Conservation (phyloP, 2,329 filamentous ascomycete species). For the Pseudophaeomoniella oleicola region DNA sequence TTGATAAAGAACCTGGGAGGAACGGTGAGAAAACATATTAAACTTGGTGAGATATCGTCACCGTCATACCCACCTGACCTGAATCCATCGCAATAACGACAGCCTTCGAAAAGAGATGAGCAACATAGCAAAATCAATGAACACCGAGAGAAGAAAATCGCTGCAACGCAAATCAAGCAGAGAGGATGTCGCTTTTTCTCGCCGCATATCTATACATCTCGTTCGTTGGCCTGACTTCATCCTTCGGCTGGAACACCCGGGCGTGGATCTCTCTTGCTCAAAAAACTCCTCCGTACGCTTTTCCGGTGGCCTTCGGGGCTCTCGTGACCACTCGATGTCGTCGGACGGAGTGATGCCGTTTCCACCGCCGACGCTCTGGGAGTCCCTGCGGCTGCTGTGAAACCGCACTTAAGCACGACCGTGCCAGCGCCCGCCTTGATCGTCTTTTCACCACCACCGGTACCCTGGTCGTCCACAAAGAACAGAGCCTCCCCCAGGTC, state of each 20-base stretch:
- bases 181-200: too few species aligned
- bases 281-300: slow-evolving; percentile 30
- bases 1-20: too few species aligned
- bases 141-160: too few species aligned
- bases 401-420: slow-evolving; percentile 61
- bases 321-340: slow-evolving; percentile 12
- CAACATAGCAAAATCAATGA: too few species aligned
- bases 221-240: too few species aligned
- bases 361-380: slow-evolving; percentile 7
- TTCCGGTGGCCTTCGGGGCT: slow-evolving; percentile 22
- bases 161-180: too few species aligned
- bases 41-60: too few species aligned
- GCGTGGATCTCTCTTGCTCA: slow-evolving; percentile 25
- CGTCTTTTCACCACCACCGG: slow-evolving; percentile 52
- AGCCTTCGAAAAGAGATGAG: too few species aligned
- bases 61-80: too few species aligned
- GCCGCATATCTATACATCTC: too few species aligned
- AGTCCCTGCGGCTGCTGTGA: slow-evolving; percentile 36
- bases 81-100: too few species aligned
- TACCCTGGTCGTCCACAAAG: slow-evolving; percentile 71
- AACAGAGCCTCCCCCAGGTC: slow-evolving; percentile 76
- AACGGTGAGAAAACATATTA: too few species aligned
- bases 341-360: slow-evolving; percentile 3
- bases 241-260: neutral
- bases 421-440: slow-evolving; percentile 58